phyloP scores from a whole-genome alignment of 192 early-diverging fungal genomes.

The Backusella morwellensis region DNA sequence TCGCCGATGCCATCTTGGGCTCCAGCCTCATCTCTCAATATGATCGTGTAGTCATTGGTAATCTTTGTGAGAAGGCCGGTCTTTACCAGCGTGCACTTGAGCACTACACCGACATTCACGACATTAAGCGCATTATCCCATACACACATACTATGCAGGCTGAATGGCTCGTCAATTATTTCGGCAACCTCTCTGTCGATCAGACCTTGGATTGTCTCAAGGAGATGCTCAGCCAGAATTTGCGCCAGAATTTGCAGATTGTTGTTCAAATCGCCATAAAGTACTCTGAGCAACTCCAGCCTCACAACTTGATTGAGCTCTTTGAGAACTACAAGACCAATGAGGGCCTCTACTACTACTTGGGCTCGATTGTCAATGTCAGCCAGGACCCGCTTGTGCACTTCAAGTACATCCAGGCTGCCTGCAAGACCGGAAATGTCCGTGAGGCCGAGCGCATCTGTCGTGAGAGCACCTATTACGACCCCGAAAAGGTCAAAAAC shows the following conservation, averaged over 20 bases:
- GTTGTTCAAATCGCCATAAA: slow-evolving; percentile 95
- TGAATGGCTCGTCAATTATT: slow-evolving; percentile 95
- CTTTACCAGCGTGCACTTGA: slow-evolving; percentile 95
- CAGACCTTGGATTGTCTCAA: slow-evolving; percentile 91
- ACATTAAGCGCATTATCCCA: slow-evolving; percentile 94
- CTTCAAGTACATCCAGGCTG: slow-evolving; percentile 99
- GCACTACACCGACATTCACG: slow-evolving; percentile 94
- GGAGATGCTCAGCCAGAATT: slow-evolving; percentile 91
- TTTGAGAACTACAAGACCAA: slow-evolving; percentile 91
- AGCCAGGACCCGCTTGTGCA: slow-evolving; percentile 93
- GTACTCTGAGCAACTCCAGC: slow-evolving; percentile 93
- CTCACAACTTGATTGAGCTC: slow-evolving; percentile 85
- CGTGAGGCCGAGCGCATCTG: slow-evolving; percentile 98
- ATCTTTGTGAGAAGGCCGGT: slow-evolving; percentile 98
- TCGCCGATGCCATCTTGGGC: slow-evolving; percentile 98
- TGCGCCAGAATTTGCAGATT: slow-evolving; percentile 94
- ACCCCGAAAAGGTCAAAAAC: slow-evolving; percentile 98
- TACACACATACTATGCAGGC: slow-evolving; percentile 82
- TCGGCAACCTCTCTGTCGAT: slow-evolving; percentile 95
- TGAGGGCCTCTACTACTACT: slow-evolving; percentile 96
- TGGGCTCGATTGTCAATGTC: slow-evolving; percentile 95
- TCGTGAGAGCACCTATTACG: slow-evolving; percentile 95
- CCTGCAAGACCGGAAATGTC: slow-evolving; percentile 85
- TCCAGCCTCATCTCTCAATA: slow-evolving; percentile 97
- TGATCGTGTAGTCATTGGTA: slow-evolving; percentile 87